A percentile compares a stretch with the other conserved stretches of the same genome.
phyloP scores from a whole-genome alignment of 306 rosid species.

The Spatholobus suberectus region DNA sequence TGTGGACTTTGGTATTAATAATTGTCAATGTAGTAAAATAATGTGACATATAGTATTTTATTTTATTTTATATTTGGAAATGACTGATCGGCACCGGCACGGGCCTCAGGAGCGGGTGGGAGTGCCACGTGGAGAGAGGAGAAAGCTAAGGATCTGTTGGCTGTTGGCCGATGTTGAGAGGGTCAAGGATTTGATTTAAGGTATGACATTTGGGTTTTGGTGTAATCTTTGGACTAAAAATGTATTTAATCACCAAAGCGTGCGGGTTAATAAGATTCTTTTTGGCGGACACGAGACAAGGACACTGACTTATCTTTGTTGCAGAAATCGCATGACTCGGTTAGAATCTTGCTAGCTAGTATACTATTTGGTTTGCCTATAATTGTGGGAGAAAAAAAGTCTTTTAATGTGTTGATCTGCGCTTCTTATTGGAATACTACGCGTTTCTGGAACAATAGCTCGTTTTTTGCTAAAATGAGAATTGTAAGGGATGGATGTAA shows the following conservation, averaged over 20 bases:
- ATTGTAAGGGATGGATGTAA: too few relatives aligned
- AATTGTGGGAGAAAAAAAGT: too few relatives aligned
- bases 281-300: slow-evolving; percentile 44
- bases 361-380: slow-evolving; percentile 37
- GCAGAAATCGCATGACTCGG: not conserved
- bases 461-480: too few relatives aligned
- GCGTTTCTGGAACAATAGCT: too few relatives aligned
- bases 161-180: slow-evolving; percentile 67
- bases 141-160: slow-evolving; percentile 45
- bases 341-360: not conserved
- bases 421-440: too few relatives aligned
- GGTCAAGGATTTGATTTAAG: slow-evolving; percentile 54
- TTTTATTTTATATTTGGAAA: slow-evolving; percentile 31
- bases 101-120: slow-evolving; percentile 41
- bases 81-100: slow-evolving; percentile 60
- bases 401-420: too few relatives aligned
- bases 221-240: not conserved
- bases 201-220: not conserved
- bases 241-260: slow-evolving; percentile 34
- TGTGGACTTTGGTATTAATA: slow-evolving; percentile 7
- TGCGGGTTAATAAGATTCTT: slow-evolving; percentile 53
- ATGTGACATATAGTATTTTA: slow-evolving; percentile 30
- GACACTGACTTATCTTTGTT: slow-evolving; percentile 48
- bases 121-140: slow-evolving; percentile 81
- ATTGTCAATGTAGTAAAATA: slow-evolving; percentile 33